These are phyloP conservation scores for Talaromyces wortmannii DNA, from an alignment of 495 filamentous ascomycete species.

Conservation along the genomic window DNA sequence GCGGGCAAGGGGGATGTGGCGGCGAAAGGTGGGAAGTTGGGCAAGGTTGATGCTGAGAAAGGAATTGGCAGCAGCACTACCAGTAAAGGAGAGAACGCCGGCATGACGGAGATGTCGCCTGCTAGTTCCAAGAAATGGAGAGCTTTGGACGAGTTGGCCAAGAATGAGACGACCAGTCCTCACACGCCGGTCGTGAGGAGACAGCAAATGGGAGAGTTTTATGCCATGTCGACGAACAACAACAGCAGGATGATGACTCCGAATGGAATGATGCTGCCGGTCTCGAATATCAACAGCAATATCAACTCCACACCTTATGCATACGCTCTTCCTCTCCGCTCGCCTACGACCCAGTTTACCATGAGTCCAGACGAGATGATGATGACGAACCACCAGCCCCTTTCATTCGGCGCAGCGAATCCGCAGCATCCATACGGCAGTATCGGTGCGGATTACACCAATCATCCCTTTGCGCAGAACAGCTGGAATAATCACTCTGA, in stretches of 20 bases:
- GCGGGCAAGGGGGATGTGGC: conserved; percentile 5
- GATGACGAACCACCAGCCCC: neutral
- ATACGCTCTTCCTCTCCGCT: neutral
- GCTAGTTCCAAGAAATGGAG: neutral
- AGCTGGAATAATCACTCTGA: neutral
- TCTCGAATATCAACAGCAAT: neutral
- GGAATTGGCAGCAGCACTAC: neutral
- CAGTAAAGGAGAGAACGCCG: neutral
- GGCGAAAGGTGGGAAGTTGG: neutral
- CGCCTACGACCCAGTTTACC: neutral
- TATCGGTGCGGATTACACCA: no score
- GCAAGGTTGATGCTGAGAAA: conserved; percentile 1
- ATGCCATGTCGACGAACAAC: neutral
- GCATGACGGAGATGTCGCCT: neutral
- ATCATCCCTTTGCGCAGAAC: no score
- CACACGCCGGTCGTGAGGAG: neutral
- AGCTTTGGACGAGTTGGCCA: neutral
- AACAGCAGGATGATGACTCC: neutral
- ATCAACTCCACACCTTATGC: neutral
- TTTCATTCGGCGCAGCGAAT: neutral
- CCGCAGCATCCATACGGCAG: neutral
- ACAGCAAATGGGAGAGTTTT: neutral
- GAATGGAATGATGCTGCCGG: neutral
- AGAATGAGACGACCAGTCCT: neutral
- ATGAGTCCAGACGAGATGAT: neutral